Conservation (phyloP, 176 grass and related monocot genomes). For the Melocanna baccifera region DNA sequence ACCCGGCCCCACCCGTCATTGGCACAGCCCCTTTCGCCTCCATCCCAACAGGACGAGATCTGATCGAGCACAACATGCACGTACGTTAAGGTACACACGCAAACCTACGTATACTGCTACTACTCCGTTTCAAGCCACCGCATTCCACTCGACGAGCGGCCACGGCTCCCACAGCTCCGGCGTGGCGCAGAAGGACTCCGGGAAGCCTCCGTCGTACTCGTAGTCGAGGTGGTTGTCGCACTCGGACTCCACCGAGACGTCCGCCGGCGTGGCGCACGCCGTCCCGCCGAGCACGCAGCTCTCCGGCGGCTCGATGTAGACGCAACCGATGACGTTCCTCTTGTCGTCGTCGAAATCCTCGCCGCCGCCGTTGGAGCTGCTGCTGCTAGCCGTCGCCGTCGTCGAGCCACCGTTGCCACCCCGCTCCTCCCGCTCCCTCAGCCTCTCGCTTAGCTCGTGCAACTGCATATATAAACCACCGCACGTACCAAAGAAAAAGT, state of each 20-base stretch:
- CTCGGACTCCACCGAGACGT: constrained; percentile 46
- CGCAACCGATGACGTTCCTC: constrained; percentile 9
- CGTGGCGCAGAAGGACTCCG: constrained; percentile 56
- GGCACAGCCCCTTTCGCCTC: background rate
- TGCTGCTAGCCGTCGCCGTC: constrained; percentile 30
- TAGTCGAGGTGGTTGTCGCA: constrained; percentile 44
- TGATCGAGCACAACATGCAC: constrained; percentile 23
- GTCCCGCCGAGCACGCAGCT: constrained; percentile 46
- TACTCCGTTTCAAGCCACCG: constrained; percentile 36
- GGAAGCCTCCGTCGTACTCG: constrained; percentile 37
- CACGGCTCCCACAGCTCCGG: constrained; percentile 77
- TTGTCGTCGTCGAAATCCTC: constrained; percentile 30
- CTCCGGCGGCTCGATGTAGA: constrained; percentile 23
- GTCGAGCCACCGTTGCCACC: background rate
- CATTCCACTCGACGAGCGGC: constrained; percentile 68
- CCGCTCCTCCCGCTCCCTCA: constrained; percentile 44
- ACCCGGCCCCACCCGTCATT: constrained; percentile 6
- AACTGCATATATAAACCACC: constrained; percentile 28
- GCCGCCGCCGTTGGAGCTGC: constrained; percentile 31
- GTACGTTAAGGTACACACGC: constrained; percentile 19
- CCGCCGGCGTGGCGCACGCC: constrained; percentile 31
- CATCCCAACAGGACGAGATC: background rate
- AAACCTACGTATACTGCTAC: constrained; percentile 20
- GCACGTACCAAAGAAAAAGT: background rate
- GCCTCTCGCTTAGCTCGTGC: constrained; percentile 50